Percentiles rank a stretch among this genome's conserved stretches.
Evolutionary conservation across 805 yeast species (phyloP).

Genomic region (Candida bentonensis): DNA sequence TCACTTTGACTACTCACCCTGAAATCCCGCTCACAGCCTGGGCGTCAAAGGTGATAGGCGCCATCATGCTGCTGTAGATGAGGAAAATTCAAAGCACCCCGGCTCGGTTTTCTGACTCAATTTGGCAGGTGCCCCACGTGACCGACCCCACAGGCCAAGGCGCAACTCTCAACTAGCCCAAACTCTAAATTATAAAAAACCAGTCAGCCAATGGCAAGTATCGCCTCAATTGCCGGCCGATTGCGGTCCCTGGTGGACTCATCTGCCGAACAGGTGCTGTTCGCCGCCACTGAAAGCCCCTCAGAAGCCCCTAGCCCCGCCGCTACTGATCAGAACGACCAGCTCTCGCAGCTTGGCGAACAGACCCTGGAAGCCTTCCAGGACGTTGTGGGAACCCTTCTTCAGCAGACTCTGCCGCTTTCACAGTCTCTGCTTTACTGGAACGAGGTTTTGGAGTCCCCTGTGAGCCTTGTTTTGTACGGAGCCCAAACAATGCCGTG

Average conservation of each 20-base stretch:
- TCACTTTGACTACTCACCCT: slow-evolving; percentile 23
- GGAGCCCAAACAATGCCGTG: slow-evolving; percentile 25
- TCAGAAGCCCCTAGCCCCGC: neutral
- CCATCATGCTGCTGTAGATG: too few relatives aligned
- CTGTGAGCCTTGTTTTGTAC: slow-evolving; percentile 22
- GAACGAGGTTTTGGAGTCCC: slow-evolving; percentile 25
- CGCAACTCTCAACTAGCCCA: too few relatives aligned
- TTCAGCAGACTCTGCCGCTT: slow-evolving; percentile 30
- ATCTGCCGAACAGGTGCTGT: neutral
- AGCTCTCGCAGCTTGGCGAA: neutral
- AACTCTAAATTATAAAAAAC: too few relatives aligned
- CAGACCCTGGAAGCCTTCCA: neutral
- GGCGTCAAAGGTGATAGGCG: slow-evolving; percentile 4
- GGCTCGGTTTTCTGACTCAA: too few relatives aligned
- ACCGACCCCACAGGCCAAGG: too few relatives aligned
- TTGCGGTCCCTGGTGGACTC: neutral
- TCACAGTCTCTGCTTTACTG: slow-evolving; percentile 33
- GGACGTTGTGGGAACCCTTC: slow-evolving; percentile 20
- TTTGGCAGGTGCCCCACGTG: too few relatives aligned
- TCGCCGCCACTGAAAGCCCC: too few relatives aligned
- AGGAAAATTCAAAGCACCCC: too few relatives aligned
- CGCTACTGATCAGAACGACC: neutral
- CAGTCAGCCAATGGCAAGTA: neutral
- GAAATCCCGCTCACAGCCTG: slow-evolving; percentile 61
- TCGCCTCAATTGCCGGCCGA: neutral